Evolutionary conservation across 352 stramenopile genomes (phyloP).

Genomic region (Phytophthora colocasiae): DNA sequence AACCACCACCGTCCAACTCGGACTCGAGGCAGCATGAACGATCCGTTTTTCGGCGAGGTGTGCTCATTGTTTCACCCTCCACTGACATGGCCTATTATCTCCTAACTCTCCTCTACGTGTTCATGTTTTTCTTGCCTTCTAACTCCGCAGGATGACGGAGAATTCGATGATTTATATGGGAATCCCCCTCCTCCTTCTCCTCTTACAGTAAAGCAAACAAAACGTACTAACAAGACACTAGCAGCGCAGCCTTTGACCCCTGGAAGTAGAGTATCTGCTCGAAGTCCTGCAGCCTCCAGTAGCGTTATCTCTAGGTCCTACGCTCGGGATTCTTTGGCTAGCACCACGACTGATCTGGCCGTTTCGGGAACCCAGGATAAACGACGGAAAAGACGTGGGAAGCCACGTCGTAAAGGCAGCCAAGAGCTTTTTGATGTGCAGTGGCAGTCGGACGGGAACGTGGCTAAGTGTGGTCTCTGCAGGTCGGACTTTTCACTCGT

Average conservation of each 20-base stretch:
- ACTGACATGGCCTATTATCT: neutral
- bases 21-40: conserved; percentile 29
- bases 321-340: conserved; percentile 27
- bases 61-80: neutral
- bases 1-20: neutral
- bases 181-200: conserved; percentile 25
- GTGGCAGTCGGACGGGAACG: conserved; percentile 62
- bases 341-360: conserved; percentile 29
- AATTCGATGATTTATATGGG: conserved; percentile 82
- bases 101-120: conserved; percentile 7
- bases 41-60: conserved; percentile 53
- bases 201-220: conserved; percentile 1
- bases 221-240: conserved; percentile 11
- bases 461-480: conserved; percentile 62
- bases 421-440: conserved; percentile 70
- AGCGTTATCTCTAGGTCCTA: conserved; percentile 36
- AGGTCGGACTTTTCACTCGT: conserved; percentile 67
- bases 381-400: conserved; percentile 27
- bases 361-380: conserved; percentile 18
- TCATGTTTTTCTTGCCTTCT: conserved; percentile 7
- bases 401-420: conserved; percentile 52
- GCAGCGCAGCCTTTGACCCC: conserved; percentile 1
- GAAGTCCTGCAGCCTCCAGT: conserved; percentile 29
- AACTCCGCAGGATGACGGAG: conserved; percentile 61
- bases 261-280: neutral